These are phyloP conservation scores for Casuarina equisetifolia DNA, from an alignment of 306 rosid genomes.

Conservation along the genomic window DNA sequence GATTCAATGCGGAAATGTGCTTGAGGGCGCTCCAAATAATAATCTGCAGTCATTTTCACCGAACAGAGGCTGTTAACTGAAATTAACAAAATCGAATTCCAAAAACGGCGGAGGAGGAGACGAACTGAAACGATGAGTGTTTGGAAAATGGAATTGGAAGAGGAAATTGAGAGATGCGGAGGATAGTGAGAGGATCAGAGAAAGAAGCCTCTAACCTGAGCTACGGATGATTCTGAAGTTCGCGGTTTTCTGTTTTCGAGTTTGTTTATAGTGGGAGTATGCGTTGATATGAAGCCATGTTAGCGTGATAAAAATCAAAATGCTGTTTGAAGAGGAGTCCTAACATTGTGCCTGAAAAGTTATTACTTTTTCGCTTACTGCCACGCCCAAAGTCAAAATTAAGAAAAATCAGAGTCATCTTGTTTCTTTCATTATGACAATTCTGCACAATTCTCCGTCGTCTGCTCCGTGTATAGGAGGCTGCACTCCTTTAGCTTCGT, in stretches of 20 bases:
- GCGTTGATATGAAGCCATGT: not conserved
- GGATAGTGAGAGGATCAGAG: not conserved
- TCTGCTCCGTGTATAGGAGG: too few species aligned
- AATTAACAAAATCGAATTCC: not conserved
- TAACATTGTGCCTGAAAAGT: too few species aligned
- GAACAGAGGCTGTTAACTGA: constrained; percentile 2
- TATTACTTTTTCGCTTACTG: too few species aligned
- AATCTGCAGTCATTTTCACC: constrained; percentile 48
- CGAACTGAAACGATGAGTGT: not conserved
- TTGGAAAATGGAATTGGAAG: not conserved
- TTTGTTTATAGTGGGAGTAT: not conserved
- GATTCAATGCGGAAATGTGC: constrained; percentile 65
- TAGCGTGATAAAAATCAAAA: not conserved
- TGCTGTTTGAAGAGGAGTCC: too few species aligned
- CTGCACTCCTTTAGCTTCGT: too few species aligned
- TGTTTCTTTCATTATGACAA: too few species aligned
- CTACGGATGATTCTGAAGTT: not conserved
- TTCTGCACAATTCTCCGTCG: too few species aligned
- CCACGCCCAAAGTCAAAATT: too few species aligned
- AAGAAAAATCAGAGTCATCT: too few species aligned
- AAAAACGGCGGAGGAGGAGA: not conserved
- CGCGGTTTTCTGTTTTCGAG: not conserved
- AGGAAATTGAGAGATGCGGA: not conserved
- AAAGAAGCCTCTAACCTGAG: not conserved
- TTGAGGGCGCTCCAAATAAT: constrained; percentile 43